phyloP scores from a whole-genome alignment of 495 filamentous ascomycete genomes.

The Clohesyomyces aquaticus region DNA sequence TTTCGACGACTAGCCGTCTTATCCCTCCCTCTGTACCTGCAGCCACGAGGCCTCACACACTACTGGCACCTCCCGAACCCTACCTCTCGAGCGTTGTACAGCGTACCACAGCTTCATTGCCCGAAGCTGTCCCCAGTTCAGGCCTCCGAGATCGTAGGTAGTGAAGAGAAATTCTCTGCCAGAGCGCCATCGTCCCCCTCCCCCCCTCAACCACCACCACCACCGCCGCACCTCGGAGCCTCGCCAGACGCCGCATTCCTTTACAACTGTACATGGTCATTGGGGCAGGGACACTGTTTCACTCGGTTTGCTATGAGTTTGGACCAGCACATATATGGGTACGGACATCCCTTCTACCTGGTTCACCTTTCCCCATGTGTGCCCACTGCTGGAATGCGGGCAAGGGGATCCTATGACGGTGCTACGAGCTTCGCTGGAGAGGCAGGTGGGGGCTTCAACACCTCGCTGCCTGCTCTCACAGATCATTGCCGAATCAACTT shows the following conservation, averaged over 20 bases:
- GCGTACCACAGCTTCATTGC: constrained; percentile 35
- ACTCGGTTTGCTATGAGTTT: constrained; percentile 42
- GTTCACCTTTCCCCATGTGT: constrained; percentile 7
- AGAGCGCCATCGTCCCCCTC: constrained; percentile 10
- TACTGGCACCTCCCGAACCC: constrained; percentile 23
- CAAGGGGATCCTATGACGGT: constrained; percentile 9
- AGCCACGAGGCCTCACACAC: constrained; percentile 40
- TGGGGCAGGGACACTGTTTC: constrained; percentile 21
- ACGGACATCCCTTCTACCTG: constrained; percentile 29
- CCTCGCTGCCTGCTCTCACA: constrained; percentile 2
- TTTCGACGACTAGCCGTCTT: constrained; percentile 10
- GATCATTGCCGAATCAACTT: constrained; percentile 1
- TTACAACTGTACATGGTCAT: constrained; percentile 27
- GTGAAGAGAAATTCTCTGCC: constrained; percentile 12
- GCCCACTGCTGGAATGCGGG: not conserved
- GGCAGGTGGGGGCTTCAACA: not conserved
- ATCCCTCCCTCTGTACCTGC: constrained; percentile 38
- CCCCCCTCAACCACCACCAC: constrained; percentile 5
- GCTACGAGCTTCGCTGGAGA: not conserved
- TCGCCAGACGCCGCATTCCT: not conserved
- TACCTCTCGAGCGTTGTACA: constrained; percentile 33
- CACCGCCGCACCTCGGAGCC: constrained; percentile 1
- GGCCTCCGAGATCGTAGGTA: not conserved
- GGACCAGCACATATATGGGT: constrained; percentile 46
- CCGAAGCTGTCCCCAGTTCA: constrained; percentile 15